Base-by-base conservation (phyloP, 1,284 basidiomycete species). In the Ceraceosorus bombacis region DNA sequence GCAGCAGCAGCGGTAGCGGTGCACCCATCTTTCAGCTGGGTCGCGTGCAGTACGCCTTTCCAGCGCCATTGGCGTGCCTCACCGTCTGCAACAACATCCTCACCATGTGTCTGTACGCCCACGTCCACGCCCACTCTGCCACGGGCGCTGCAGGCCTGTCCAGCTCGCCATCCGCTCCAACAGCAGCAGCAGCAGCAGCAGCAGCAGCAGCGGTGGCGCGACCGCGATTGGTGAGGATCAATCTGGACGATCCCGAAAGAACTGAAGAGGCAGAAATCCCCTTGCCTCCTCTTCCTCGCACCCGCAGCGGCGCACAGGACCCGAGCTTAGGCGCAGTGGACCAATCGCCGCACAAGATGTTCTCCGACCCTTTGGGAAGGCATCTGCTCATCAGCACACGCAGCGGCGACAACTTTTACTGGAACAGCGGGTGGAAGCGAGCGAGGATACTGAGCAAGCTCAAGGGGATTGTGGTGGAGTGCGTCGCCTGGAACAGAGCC, bases 341-440 rank as follows among this genome's bases (percentile, higher is more conserved):
- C 27, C 27, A 27, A 27, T 27, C 27, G 27, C 58, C 59, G 13
- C 43, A 60, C 49, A 59, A 61, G 43, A 71, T 77, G 63, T 77
- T 70, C 61, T 60, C 69, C 9, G 93, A 97, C 78, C 92, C 94
- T 6, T 89, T 89, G 0, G 93, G 91, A 2, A 82, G 87, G 37
- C 95, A 98, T 78, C 83, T 94, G 51, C 79, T 98, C 53, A 82
- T 95, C 57, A 88, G 89, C 0, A 92, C 90, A 38, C 81, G 82
- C 12, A 86, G 89, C 69, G 92, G 91, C 53, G 92, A 98, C 76
- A 93, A 91, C 65, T 97, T 89, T 85, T 97, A 98, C 78, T 82
- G 74, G 75, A 66, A 66, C 1, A 65, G 66, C n/a, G 64, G 68
- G 8, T 73, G 74, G 70, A 66, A 65, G 38, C 70, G 66, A 41